Base-by-base conservation (phyloP, 106 monocot species). In the Allium cepa region DNA sequence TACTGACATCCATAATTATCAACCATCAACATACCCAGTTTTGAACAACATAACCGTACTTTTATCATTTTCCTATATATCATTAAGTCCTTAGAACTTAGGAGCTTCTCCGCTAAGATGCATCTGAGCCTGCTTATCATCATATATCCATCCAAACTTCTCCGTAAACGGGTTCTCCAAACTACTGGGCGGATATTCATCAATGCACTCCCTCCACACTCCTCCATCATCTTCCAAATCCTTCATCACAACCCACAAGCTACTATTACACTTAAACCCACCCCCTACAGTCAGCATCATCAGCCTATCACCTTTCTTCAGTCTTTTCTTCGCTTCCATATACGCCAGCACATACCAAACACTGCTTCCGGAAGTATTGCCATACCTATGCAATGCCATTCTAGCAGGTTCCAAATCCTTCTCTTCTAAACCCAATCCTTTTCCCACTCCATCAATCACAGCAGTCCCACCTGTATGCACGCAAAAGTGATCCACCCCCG, bases 331-430 rank as follows among this genome's bases (percentile, higher is more conserved):
- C 1, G 73, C 91, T 60, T 91, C 91, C 91, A 91, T 87, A 79
- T 91, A 91, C 2, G 69, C 75, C 28, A 91, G 69, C 36, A 91
- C 91, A 68, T 91, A 91, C 91, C 91, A 91, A 15, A 91, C 69
- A 71, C 91, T 91, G 70, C 84, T 81, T 46, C 81, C 91, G 17
- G 91, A 91, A 63, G 91, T 91, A 77, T 91, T 91, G 4, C 91
- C 91, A 60, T 76, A 91, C 69, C 91, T 68, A 75, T 91, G 91
- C 22, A 91, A 78, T 53, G 91, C 82, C 91, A 91, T 91, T 74
- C 87, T 74, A 12, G 87, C 72, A 68, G 91, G 91, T 69, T 91
- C 91, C 12, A 87, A 71, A 22, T 91, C 91, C 16, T 64, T 52
- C 62, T 75, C 66, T 9, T 50, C 75, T 12, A 91, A 65, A 57